Base-by-base conservation (phyloP, 2,329 filamentous ascomycete species). In the Epicoccum sorghinum region DNA sequence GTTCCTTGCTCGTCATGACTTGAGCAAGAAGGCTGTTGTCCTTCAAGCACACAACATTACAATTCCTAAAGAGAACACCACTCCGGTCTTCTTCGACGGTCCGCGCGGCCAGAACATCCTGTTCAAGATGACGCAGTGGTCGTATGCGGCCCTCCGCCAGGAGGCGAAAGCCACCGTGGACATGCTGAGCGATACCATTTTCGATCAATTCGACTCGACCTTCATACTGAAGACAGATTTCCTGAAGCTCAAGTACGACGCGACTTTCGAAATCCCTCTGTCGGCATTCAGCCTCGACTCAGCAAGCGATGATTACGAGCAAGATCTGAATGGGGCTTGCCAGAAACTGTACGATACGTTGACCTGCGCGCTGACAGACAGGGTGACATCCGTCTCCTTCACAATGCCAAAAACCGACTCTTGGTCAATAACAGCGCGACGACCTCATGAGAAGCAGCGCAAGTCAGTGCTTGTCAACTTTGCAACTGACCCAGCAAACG, bases 51-150 rank as follows among this genome's bases (percentile, higher is more conserved):
- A 24, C 36, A 63, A 69, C 47, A 41, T 71, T 46, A 55, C 56
- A 74, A 57, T 71, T 7, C 66, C 73, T 2, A 65, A 76, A 61
- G 75, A 58, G 77, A 80, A 75, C 10, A 73, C 72, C 50, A 77
- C 80, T 0, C 93, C 95, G 1, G 82, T 93, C 27, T 79, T 97
- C 43, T 96, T 90, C 68, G 93, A 98, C 70, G 85, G 86, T 0
- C 79, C 80, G 23, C 83, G 89, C 58, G 84, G 86, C 27, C 79
- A 96, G 50, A 99, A 99, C 64, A 68, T 98, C 18, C 78, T 96
- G 5, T 97, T 88, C 78, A 97, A 96, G 75, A 96, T 97, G 89
- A 89, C 86, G 0, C 77, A 85, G 12, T 96, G 89, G 88, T 95
- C 93, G 7, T 96, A 93, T 62, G 78, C 78, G 23, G 75, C 88